Percentiles rank a stretch among this genome's conserved stretches.
These are phyloP conservation scores for Zarea fungicola DNA, from an alignment of 2,329 filamentous ascomycete species.

Conservation along the genomic window DNA sequence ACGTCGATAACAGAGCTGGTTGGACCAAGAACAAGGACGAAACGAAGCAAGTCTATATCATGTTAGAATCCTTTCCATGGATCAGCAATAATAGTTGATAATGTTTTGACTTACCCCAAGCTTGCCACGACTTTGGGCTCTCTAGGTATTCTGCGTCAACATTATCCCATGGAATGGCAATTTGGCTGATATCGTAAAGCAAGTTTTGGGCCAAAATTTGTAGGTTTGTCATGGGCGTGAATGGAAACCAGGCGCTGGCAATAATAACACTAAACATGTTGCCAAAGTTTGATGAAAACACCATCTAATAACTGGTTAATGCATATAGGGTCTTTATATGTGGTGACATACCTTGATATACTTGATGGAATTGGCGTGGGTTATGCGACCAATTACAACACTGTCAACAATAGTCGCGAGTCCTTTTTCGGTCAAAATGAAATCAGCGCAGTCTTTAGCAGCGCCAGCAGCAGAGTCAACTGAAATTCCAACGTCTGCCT, in stretches of 20 bases:
- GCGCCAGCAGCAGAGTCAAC: slow-evolving; percentile 25
- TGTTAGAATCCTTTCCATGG: not conserved
- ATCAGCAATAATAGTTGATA: not conserved
- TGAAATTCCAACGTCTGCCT: slow-evolving; percentile 25
- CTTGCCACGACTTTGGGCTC: slow-evolving; percentile 23
- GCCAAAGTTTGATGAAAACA: slow-evolving; percentile 26
- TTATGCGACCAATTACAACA: slow-evolving; percentile 22
- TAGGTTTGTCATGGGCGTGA: slow-evolving; percentile 23
- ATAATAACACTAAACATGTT: slow-evolving; percentile 26
- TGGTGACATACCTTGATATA: slow-evolving; percentile 21
- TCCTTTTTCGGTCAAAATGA: slow-evolving; percentile 26
- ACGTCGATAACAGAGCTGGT: slow-evolving; percentile 26
- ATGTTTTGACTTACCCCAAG: slow-evolving; percentile 10
- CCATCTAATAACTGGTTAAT: slow-evolving; percentile 19
- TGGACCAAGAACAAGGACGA: slow-evolving; percentile 22
- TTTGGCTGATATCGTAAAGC: slow-evolving; percentile 26
- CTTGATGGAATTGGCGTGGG: slow-evolving; percentile 26
- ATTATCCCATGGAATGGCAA: slow-evolving; percentile 25
- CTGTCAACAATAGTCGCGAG: slow-evolving; percentile 22
- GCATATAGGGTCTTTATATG: not conserved
- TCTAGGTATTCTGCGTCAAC: slow-evolving; percentile 23
- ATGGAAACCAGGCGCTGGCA: slow-evolving; percentile 25
- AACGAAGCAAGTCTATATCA: slow-evolving; percentile 21
- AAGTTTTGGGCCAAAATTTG: slow-evolving; percentile 25
- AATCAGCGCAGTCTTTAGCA: slow-evolving; percentile 25